Base-by-base conservation (phyloP, 73 alveolate genomes). In the Strombidium stylifer region DNA sequence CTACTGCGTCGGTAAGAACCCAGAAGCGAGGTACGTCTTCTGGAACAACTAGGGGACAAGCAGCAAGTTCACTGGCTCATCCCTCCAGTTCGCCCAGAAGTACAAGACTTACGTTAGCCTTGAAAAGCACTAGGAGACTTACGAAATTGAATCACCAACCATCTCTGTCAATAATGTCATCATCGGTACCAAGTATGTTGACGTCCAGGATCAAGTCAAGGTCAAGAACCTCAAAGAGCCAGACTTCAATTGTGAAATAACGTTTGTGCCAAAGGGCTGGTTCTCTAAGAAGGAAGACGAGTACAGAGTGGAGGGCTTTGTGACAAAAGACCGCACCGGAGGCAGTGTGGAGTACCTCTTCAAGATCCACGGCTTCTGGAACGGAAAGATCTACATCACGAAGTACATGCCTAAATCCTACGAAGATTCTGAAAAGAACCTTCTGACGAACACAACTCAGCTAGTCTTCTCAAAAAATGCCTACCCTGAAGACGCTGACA, bases 401-500 rank as follows among this genome's bases (percentile, higher is more conserved):
- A n/a, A n/a, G n/a, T n/a, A n/a, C n/a, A n/a, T 88, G 84, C 61
- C 50, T 59, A 25, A 51, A 91, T 15, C 45, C 64, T 40, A 98
- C 97, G 0, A 62, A 83, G n/a, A n/a, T n/a, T n/a, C n/a, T n/a
- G n/a, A n/a, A n/a, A n/a, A n/a, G n/a, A n/a, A n/a, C n/a, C n/a
- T n/a, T n/a, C n/a, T n/a, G n/a, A n/a, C n/a, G n/a, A n/a, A n/a
- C n/a, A n/a, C n/a, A n/a, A n/a, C 45, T 90, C 98, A 97, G 84
- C 54, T 76, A 81, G 26, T 86, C 11, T 90, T 89, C 83, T 75
- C 68, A 57, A 81, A 78, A 48, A 82, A 71, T 53, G 93, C 96
- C 18, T 92, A 84, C 42, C 98, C 96, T 28, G 86, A 81, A 47
- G 83, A 92, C 49, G 64, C 87, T 45, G 89, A 84, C 36, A 76